Percentiles rank a stretch among this genome's conserved stretches.
phyloP scores from a whole-genome alignment of 306 rosid species.

The Trifolium fragiferum region DNA sequence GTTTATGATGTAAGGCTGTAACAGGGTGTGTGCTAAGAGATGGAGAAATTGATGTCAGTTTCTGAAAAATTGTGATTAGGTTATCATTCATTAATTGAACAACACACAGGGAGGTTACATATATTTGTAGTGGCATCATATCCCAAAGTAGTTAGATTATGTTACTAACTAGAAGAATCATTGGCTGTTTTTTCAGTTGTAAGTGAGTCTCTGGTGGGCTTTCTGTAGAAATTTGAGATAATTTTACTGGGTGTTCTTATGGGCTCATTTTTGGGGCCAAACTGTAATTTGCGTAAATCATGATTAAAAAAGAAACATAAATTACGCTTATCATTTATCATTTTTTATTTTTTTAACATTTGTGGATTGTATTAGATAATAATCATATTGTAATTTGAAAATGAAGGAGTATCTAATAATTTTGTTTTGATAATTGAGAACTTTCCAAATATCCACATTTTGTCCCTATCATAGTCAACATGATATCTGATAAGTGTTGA shows the following conservation, averaged over 20 bases:
- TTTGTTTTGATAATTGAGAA: too few species aligned
- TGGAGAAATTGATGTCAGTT: neutral
- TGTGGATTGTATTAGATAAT: neutral
- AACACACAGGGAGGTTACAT: neutral
- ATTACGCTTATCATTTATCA: too few species aligned
- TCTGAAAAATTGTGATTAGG: too few species aligned
- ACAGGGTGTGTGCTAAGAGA: neutral
- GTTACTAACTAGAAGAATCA: neutral
- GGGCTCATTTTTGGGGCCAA: neutral
- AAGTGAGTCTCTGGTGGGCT: too few species aligned
- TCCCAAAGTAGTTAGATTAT: neutral
- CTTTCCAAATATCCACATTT: too few species aligned
- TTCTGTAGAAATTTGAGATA: neutral
- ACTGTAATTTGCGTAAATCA: neutral
- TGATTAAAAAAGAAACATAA: neutral
- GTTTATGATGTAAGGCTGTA: constrained; percentile 8
- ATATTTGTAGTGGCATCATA: neutral
- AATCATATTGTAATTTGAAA: neutral
- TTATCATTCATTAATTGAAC: neutral
- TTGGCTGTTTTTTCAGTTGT: too few species aligned
- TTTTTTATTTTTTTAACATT: too few species aligned
- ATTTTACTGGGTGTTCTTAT: neutral
- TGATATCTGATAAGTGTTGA: neutral
- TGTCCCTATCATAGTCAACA: neutral
- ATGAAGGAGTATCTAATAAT: too few species aligned